Evolutionary conservation across 768 basidiomycete species (phyloP).

Genomic region (Pleurotus platypus): DNA sequence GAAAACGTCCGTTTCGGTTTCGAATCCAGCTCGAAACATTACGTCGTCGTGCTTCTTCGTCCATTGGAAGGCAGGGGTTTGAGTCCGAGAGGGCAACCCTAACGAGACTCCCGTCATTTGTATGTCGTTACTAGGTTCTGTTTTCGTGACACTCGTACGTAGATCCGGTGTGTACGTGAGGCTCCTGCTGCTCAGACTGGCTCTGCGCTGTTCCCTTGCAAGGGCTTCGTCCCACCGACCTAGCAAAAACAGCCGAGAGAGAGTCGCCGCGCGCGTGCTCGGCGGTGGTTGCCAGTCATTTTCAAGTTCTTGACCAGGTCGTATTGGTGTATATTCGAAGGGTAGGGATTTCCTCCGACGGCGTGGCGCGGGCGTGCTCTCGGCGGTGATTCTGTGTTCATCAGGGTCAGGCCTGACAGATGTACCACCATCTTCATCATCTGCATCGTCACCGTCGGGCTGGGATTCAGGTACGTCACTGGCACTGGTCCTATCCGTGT

Average conservation of each 20-base stretch:
- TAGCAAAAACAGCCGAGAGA: conserved; percentile 26
- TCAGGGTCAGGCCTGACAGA: neutral
- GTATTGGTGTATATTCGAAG: conserved; percentile 19
- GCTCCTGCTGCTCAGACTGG: conserved; percentile 15
- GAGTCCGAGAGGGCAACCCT: too few species aligned
- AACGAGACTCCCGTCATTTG: neutral
- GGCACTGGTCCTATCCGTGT: neutral
- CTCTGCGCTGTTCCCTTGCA: conserved; percentile 28
- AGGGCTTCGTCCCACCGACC: conserved; percentile 32
- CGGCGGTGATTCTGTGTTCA: neutral
- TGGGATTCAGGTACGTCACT: too few species aligned
- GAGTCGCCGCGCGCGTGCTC: conserved; percentile 27
- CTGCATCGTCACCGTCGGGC: too few species aligned
- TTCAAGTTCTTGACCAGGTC: conserved; percentile 13
- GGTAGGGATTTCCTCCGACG: conserved; percentile 7
- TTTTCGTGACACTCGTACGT: neutral
- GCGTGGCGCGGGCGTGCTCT: conserved; percentile 1
- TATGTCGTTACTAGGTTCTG: neutral
- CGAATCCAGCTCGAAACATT: neutral
- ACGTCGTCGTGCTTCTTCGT: neutral
- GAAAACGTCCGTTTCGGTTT: neutral
- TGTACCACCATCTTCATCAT: neutral
- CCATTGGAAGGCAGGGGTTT: neutral
- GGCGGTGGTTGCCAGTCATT: conserved; percentile 25
- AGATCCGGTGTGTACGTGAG: neutral